Conservation (phyloP, 176 grass and related monocot species). For the Microstegium vimineum region DNA sequence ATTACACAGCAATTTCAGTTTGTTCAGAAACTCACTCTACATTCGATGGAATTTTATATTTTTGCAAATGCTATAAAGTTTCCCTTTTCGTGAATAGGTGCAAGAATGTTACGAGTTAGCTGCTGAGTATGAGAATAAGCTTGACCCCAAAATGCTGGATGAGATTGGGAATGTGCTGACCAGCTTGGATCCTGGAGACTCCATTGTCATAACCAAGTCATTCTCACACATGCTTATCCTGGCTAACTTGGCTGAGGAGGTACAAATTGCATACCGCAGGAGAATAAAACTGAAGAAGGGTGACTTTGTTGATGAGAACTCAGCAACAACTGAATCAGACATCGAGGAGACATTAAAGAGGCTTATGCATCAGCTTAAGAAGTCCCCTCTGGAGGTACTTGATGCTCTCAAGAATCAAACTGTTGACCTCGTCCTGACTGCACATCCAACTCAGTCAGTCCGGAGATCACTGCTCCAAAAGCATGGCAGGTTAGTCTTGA, state of each 20-base stretch:
- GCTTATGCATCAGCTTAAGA: constrained; percentile 62
- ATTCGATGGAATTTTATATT: neutral
- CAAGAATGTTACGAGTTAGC: constrained; percentile 94
- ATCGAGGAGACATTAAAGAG: constrained; percentile 87
- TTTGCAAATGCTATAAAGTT: neutral
- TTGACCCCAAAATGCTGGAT: constrained; percentile 58
- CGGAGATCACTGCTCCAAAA: constrained; percentile 90
- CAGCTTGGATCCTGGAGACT: constrained; percentile 76
- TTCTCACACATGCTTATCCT: constrained; percentile 96
- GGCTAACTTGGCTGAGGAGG: constrained; percentile 93
- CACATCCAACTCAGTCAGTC: constrained; percentile 93
- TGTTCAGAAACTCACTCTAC: neutral
- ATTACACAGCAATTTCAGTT: neutral
- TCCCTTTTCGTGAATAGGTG: constrained; percentile 46
- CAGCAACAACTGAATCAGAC: constrained; percentile 83
- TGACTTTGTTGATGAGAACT: constrained; percentile 89
- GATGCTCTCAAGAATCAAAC: constrained; percentile 92
- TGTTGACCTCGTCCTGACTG: constrained; percentile 84
- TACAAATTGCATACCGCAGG: constrained; percentile 85
- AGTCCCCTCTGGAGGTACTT: constrained; percentile 73
- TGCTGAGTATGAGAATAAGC: constrained; percentile 75
- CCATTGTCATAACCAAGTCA: constrained; percentile 76
- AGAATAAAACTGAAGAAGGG: constrained; percentile 87
- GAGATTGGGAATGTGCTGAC: constrained; percentile 71
- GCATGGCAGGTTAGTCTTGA: constrained; percentile 72